Evolutionary conservation across 1,284 basidiomycete genomes (phyloP).

Genomic region (Vanrija sp.): DNA sequence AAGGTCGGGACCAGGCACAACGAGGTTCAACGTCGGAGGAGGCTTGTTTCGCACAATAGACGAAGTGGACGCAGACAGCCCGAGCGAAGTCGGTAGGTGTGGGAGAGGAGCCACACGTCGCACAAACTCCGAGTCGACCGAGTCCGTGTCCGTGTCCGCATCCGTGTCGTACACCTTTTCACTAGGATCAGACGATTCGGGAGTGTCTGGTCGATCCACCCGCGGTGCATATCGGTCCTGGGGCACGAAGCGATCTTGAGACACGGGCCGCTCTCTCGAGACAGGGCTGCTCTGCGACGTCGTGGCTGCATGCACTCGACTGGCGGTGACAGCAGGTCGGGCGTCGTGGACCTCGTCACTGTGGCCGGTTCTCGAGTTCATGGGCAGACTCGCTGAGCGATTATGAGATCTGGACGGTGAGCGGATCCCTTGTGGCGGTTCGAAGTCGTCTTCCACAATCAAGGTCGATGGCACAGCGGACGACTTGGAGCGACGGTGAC

Average conservation of each 20-base stretch:
- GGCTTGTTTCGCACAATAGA: background rate
- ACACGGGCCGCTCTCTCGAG: background rate
- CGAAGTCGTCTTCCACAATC: background rate
- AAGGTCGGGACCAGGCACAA: background rate
- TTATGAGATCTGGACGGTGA: constrained; percentile 17
- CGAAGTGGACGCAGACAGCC: background rate
- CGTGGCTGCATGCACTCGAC: background rate
- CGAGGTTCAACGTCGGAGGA: constrained; percentile 1
- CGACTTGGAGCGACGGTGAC: constrained; percentile 31
- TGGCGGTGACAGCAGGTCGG: background rate
- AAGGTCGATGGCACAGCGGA: constrained; percentile 11
- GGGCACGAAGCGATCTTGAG: no score
- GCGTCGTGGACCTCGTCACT: background rate
- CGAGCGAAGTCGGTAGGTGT: background rate
- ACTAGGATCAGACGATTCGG: no score
- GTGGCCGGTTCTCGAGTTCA: constrained; percentile 11
- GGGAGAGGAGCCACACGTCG: constrained; percentile 2
- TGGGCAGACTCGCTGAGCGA: constrained; percentile 36
- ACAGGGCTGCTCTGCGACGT: background rate
- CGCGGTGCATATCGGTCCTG: no score
- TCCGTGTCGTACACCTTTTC: constrained; percentile 12
- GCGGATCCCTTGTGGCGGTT: no score
- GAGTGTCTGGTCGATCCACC: background rate
- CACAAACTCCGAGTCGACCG: constrained; percentile 3
- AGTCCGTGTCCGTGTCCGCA: constrained; percentile 15